Evolutionary conservation across 2,329 filamentous ascomycete genomes (phyloP).

Genomic region (Claviceps fusiformis): DNA sequence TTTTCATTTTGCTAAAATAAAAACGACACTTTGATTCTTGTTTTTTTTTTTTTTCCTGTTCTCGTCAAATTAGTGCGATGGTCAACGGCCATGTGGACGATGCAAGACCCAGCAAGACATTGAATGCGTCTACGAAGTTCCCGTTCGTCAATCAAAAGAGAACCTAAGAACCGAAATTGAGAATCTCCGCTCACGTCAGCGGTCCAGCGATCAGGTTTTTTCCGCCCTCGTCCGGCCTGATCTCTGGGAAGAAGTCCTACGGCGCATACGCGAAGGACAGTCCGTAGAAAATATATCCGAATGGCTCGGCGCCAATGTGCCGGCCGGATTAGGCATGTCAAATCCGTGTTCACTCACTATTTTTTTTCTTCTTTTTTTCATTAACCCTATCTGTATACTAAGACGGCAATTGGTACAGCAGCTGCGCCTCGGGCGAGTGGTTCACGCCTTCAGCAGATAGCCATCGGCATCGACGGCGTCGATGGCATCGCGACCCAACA

Average conservation of each 20-base stretch:
- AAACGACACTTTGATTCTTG: background rate
- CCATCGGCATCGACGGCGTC: conserved; percentile 16
- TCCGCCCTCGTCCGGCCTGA: conserved; percentile 37
- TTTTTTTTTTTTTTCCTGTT: background rate
- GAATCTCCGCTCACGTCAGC: conserved; percentile 37
- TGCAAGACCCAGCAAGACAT: conserved; percentile 40
- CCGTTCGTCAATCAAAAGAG: conserved; percentile 51
- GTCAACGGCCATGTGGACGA: conserved; percentile 39
- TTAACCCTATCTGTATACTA: conserved; percentile 7
- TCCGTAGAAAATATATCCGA: conserved; percentile 41
- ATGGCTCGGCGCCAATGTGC: conserved; percentile 29
- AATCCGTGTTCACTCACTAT: conserved; percentile 8
- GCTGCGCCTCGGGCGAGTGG: conserved; percentile 14
- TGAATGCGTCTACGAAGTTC: conserved; percentile 48
- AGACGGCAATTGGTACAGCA: conserved; percentile 9
- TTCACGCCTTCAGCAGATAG: conserved; percentile 10
- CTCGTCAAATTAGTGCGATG: conserved; percentile 38
- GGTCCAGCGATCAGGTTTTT: conserved; percentile 40
- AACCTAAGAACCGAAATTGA: conserved; percentile 47
- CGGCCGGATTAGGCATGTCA: conserved; percentile 17
- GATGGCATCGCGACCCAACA: conserved; percentile 16
- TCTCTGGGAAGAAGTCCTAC: conserved; percentile 40
- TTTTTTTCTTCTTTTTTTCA: conserved; percentile 5
- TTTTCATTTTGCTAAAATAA: background rate
- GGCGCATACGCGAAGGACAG: conserved; percentile 39